Evolutionary conservation across 768 basidiomycete species (phyloP).

Genomic region (Galerina sulciceps): DNA sequence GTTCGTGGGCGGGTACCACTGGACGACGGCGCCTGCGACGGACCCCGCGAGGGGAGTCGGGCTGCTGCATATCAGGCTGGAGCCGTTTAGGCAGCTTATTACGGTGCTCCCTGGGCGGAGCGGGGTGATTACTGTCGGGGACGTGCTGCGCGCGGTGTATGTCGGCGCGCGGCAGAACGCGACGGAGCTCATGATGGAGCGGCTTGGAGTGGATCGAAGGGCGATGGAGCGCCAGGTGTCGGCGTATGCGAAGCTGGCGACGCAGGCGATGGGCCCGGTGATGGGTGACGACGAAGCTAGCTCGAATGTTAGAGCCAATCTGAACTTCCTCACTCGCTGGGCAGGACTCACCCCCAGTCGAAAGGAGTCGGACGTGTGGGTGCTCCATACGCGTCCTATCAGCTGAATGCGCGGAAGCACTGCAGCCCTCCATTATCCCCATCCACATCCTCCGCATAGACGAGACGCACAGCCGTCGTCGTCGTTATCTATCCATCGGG

Average conservation of each 20-base stretch:
- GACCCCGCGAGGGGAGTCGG: background rate
- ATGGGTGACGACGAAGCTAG: constrained; percentile 15
- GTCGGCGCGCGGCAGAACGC: constrained; percentile 10
- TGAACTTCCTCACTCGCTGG: constrained; percentile 19
- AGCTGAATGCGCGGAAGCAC: background rate
- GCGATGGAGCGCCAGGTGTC: background rate
- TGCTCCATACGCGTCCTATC: constrained; percentile 16
- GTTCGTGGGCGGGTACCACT: constrained; percentile 14
- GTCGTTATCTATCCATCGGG: too few relatives aligned
- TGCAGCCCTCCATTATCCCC: background rate
- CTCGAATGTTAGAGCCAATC: constrained; percentile 2
- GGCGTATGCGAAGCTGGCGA: background rate
- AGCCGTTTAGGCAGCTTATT: constrained; percentile 17
- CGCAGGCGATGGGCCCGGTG: background rate
- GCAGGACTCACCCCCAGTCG: constrained; percentile 17
- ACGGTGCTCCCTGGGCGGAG: constrained; percentile 12
- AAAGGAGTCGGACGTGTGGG: constrained; percentile 20
- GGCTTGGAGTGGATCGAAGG: constrained; percentile 2
- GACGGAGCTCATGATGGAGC: constrained; percentile 7
- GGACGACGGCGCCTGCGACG: constrained; percentile 20
- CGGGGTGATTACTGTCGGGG: constrained; percentile 20
- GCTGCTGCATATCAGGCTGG: constrained; percentile 16
- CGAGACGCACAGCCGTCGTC: too few relatives aligned
- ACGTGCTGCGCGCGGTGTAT: constrained; percentile 21
- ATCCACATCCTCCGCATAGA: background rate